Evolutionary conservation across 345 rosid species (phyloP), one percentile per base, ranked within the genome.

Genomic region (Ceriops decandra): DNA sequence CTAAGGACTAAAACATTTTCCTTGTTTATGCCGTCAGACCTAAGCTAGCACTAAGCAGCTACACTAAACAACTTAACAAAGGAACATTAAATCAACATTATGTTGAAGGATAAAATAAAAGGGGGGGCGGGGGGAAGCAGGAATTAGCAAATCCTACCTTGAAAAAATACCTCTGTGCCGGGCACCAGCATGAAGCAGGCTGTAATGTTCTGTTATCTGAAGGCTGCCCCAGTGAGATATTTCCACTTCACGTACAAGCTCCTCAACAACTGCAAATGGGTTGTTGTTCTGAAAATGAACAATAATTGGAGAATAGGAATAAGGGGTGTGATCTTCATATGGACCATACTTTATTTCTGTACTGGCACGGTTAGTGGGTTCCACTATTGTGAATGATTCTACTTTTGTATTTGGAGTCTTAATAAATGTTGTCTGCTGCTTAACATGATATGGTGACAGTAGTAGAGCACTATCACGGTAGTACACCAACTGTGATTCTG

Each of bases 151-250:
- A 72, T 52, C 68, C 28, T 79, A 90, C 99, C 99, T 88, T 26
- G 99, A 92, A 79, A 95, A 95, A 47, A 90, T 85, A 68, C 98
- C 99, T 79, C 89, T 95, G 77, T 90, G 99, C 9, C 85, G 88
- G 30, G 99, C 99, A 76, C 99, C 99, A 4, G 88, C 96, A 64
- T 92, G 98, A 79, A 80, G 85, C 90, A 95, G 83, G 71, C 66
- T 85, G 79, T 90, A 92, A 33, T 82, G 86, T 78, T 95, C 98
- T 33, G 98, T 95, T 46, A 95, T 69, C 83, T 92, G 98, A 78
- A 95, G 59, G 74, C 79, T 95, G 46, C 99, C 99, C 99, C 99
- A 95, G 74, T 95, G 99, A 68, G 99, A 95, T 77, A 95, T 82
- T 79, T 95, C 99, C 59, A 95, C 81, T 74, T 95, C 97, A 30